These are phyloP conservation scores for Trapa incisa DNA, from an alignment of 345 rosid species.

Conservation along the genomic window DNA sequence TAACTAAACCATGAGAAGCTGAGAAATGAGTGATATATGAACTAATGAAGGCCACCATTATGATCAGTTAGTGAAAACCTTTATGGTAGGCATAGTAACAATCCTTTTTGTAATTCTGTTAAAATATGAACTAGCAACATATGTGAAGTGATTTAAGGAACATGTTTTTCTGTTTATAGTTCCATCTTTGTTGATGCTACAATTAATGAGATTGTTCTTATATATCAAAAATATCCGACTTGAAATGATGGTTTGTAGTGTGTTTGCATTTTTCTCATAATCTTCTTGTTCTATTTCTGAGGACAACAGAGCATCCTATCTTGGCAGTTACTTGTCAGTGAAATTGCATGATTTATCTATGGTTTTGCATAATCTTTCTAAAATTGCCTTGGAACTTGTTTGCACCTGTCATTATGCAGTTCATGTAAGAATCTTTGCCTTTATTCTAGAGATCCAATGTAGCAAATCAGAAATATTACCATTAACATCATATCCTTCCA, in stretches of 20 bases:
- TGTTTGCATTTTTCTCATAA: not conserved
- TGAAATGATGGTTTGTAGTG: not conserved
- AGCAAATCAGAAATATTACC: too few species aligned
- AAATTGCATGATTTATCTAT: not conserved
- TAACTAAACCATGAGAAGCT: not conserved
- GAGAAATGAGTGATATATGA: not conserved
- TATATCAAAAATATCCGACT: too few species aligned
- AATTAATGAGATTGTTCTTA: not conserved
- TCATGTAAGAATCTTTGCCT: too few species aligned
- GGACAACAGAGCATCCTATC: not conserved
- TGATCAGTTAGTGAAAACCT: not conserved
- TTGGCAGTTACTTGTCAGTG: not conserved
- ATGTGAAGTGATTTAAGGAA: not conserved
- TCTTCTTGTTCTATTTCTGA: not conserved
- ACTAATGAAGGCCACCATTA: not conserved
- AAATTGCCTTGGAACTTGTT: too few species aligned
- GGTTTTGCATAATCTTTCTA: not conserved
- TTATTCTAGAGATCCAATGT: too few species aligned
- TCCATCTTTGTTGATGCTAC: too few species aligned
- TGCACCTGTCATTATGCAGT: too few species aligned
- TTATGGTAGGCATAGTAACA: not conserved
- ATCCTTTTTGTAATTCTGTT: too few species aligned
- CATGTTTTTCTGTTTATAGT: not conserved
- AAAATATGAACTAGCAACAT: too few species aligned
- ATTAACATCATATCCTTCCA: too few species aligned